These are phyloP conservation scores for Morella rubra DNA, from an alignment of 306 rosid species.

Conservation along the genomic window DNA sequence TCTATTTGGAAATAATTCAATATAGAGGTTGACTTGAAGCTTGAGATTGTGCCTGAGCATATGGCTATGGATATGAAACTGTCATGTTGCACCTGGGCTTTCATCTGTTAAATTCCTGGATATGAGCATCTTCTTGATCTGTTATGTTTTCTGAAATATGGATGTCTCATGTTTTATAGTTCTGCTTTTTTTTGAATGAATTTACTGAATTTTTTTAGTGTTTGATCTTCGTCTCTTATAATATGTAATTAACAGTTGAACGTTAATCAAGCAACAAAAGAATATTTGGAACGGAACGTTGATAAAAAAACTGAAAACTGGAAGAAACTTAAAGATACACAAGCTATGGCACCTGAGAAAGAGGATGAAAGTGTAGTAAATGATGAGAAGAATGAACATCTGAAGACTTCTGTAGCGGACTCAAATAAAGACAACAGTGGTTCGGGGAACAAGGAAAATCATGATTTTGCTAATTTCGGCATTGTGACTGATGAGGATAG, in stretches of 20 bases:
- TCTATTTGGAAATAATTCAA: background rate
- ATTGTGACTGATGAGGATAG: conserved; percentile 82
- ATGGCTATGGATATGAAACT: conserved; percentile 13
- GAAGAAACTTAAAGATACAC: conserved; percentile 58
- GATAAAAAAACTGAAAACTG: conserved; percentile 60
- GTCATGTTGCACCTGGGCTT: background rate
- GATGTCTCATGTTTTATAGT: background rate
- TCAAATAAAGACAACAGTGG: conserved; percentile 59
- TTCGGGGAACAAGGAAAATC: conserved; percentile 62
- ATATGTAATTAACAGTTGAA: conserved; percentile 57
- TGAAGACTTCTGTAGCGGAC: conserved; percentile 46
- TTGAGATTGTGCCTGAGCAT: conserved; percentile 6
- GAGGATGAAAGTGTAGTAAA: conserved; percentile 45
- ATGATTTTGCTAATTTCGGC: conserved; percentile 58
- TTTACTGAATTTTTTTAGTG: conserved; percentile 9
- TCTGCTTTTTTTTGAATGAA: background rate
- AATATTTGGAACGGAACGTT: conserved; percentile 66
- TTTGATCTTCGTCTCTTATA: conserved; percentile 24
- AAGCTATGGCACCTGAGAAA: conserved; percentile 49
- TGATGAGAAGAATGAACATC: conserved; percentile 44
- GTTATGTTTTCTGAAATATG: conserved; percentile 5
- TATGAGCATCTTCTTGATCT: background rate
- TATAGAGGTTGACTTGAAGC: background rate
- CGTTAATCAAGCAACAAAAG: conserved; percentile 67
- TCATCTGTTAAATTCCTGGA: background rate